Base-by-base conservation (phyloP, 805 yeast species). In the Pichia paraexigua region DNA sequence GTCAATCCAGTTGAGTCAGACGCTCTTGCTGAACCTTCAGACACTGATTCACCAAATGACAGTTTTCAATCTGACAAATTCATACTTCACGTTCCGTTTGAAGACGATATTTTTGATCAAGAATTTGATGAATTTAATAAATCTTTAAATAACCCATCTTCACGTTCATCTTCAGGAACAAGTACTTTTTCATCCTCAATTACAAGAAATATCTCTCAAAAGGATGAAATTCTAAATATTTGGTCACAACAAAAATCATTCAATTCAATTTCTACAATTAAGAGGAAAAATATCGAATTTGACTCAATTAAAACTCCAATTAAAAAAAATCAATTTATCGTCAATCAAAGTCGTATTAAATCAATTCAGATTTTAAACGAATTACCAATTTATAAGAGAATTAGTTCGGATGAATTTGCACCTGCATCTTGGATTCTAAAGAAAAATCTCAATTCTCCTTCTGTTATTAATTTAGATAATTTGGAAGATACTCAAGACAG, bases 51-150 rank as follows among this genome's bases (percentile, higher is more conserved):
- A 1, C 37, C 48, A 4, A 47, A 48, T 22, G 41, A 54, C 27
- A 60, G 62, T 47, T 58, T 62, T 46, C 47, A 41, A 2, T 51
- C 66, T 6, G 55, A 56, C 27, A 55, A 62, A 12, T 65, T 59
- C 49, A 60, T 63, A 17, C 52, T 65, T 12, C 56, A 60, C 17
- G 57, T 60, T 12, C 74, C 80, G 25, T 68, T 76, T 41, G 78
- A 75, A 47, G 67, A 74, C 32, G 69, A 69, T 53, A 68, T 71
- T 46, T 66, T 64, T 55, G 63, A 68, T 21, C 46, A 43, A 25
- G 57, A 55, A 1, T 69, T 75, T 18, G 52, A 53, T 10, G 55
- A 53, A 21, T 56, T 53, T 22, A 62, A 64, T 25, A 76, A 72
- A 52, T 68, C 70, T 24, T 60, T 56, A 15, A 41, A 41, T 17